These are phyloP conservation scores for Phytophthora meadii DNA, from an alignment of 352 stramenopile species.

Conservation along the genomic window DNA sequence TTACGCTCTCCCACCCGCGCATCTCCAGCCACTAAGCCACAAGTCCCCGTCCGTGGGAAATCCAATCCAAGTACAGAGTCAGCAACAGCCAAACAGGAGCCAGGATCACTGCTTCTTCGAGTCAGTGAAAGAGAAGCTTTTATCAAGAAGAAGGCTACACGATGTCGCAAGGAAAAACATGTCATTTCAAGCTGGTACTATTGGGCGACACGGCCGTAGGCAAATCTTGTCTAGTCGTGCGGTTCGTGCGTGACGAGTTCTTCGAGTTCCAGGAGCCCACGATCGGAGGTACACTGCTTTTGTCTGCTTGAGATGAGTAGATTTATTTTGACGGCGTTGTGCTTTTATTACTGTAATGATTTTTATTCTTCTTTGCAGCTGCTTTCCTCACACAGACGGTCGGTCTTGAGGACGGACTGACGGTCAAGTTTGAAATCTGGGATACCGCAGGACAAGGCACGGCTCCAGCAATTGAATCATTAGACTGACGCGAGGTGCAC, in stretches of 20 bases:
- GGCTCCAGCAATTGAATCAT: neutral
- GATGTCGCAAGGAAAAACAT: conserved; percentile 89
- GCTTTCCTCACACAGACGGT: conserved; percentile 99
- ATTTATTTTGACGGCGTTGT: conserved; percentile 5
- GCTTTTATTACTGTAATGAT: conserved; percentile 1
- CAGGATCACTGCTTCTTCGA: conserved; percentile 17
- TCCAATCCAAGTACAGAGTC: conserved; percentile 2
- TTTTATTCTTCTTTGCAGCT: conserved; percentile 40
- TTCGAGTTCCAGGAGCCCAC: conserved; percentile 99
- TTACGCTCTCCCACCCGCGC: conserved; percentile 16
- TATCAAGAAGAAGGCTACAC: conserved; percentile 18
- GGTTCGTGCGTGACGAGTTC: conserved; percentile 99
- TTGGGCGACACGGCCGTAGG: conserved; percentile 99
- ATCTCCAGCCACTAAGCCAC: neutral
- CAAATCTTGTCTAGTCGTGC: conserved; percentile 99
- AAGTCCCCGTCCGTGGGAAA: neutral
- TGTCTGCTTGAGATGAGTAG: neutral
- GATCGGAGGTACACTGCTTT: conserved; percentile 84
- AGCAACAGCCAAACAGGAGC: conserved; percentile 12
- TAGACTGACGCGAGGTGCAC: neutral
- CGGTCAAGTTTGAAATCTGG: conserved; percentile 99
- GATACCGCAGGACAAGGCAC: conserved; percentile 96
- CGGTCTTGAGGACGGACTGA: conserved; percentile 95
- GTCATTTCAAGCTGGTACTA: conserved; percentile 99
- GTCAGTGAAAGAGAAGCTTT: conserved; percentile 18